These are phyloP conservation scores for Coemansia reversa DNA, from an alignment of 192 early-diverging fungal genomes.

Conservation along the genomic window DNA sequence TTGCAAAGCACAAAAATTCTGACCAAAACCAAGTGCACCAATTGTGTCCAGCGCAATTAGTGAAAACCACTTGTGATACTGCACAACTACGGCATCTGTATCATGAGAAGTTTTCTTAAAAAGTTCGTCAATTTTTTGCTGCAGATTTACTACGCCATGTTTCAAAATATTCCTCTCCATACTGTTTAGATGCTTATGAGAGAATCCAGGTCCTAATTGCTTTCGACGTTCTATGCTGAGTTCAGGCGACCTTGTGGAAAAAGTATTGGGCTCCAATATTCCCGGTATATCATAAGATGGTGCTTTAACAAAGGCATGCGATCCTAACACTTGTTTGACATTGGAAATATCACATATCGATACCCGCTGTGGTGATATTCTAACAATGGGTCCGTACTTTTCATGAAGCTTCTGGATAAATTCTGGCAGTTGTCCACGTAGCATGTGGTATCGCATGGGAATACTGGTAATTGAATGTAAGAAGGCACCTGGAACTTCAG, in stretches of 20 bases:
- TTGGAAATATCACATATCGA: slow-evolving; percentile 27
- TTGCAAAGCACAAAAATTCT: slow-evolving; percentile 20
- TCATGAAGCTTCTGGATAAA: slow-evolving; percentile 20
- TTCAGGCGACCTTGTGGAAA: slow-evolving; percentile 39
- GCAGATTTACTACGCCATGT: slow-evolving; percentile 16
- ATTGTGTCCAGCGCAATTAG: slow-evolving; percentile 40
- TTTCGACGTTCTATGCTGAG: slow-evolving; percentile 31
- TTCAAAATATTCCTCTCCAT: slow-evolving; percentile 33
- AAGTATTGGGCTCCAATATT: slow-evolving; percentile 28
- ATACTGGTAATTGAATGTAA: slow-evolving; percentile 34
- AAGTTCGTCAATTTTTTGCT: slow-evolving; percentile 10
- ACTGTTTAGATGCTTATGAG: slow-evolving; percentile 22
- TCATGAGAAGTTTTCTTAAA: neutral
- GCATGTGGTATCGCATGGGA: slow-evolving; percentile 52
- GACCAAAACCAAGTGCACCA: slow-evolving; percentile 41
- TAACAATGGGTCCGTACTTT: slow-evolving; percentile 32
- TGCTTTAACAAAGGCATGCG: slow-evolving; percentile 33
- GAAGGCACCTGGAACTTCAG: slow-evolving; percentile 26
- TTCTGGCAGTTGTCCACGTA: slow-evolving; percentile 38
- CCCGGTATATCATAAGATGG: slow-evolving; percentile 36
- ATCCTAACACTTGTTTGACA: slow-evolving; percentile 29
- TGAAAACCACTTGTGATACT: slow-evolving; percentile 36
- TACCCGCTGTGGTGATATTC: slow-evolving; percentile 46
- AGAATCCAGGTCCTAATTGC: slow-evolving; percentile 42
- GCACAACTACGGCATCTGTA: slow-evolving; percentile 1